Conservation (phyloP, 73 alveolate genomes). For the Paramecium octaurelia region DNA sequence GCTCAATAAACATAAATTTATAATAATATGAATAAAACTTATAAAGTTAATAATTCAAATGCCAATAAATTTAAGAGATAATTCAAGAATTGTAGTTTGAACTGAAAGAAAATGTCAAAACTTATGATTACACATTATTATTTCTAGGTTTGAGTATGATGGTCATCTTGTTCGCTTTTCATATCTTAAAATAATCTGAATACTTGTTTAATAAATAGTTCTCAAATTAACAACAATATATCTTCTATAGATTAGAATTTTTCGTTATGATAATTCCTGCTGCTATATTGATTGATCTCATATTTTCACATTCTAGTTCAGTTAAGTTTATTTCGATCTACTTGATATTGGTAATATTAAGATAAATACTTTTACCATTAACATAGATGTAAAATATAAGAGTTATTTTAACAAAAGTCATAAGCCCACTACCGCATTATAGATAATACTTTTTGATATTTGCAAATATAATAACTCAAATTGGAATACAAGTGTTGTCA, state of each 20-base stretch:
- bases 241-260: not conserved
- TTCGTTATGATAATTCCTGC: not conserved
- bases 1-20: not conserved
- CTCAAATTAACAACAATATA: not conserved
- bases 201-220: not conserved
- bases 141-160: not conserved
- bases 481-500: not conserved
- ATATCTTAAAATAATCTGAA: not conserved
- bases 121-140: not conserved
- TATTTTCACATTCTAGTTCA: not conserved
- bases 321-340: not conserved
- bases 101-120: not conserved
- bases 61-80: not conserved
- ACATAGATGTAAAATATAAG: not conserved
- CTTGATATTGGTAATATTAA: not conserved
- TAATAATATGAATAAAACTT: not conserved
- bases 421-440: not conserved
- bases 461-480: not conserved
- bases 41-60: not conserved
- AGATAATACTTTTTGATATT: not conserved
- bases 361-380: not conserved
- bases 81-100: not conserved
- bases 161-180: not conserved
- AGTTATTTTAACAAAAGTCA: not conserved
- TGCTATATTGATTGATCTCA: not conserved